Evolutionary conservation across 306 rosid species (phyloP).

Genomic region (Inga oerstediana): DNA sequence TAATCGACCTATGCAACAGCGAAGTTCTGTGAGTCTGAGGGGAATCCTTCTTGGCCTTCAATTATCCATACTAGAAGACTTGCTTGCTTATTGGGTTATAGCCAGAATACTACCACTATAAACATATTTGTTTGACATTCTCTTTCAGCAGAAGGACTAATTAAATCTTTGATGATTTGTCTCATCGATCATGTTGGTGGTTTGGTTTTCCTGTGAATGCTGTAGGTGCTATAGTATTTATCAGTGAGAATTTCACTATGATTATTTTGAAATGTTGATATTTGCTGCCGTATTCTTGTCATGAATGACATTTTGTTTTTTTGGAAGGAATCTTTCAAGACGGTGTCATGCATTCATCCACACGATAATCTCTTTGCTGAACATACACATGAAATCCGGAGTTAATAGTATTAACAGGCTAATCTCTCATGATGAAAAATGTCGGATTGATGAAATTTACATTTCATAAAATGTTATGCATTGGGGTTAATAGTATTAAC

Average conservation of each 20-base stretch:
- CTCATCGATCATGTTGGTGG: not conserved
- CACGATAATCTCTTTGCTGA: not conserved
- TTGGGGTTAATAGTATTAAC: not conserved
- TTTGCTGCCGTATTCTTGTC: slow-evolving; percentile 7
- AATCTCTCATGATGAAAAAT: not conserved
- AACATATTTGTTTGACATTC: slow-evolving; percentile 17
- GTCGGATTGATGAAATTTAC: not conserved
- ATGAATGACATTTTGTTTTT: slow-evolving; percentile 1
- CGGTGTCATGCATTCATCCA: not conserved
- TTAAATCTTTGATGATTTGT: slow-evolving; percentile 10
- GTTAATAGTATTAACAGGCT: not conserved
- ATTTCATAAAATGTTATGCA: not conserved
- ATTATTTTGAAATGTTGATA: slow-evolving; percentile 13
- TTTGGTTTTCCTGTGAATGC: slow-evolving; percentile 22
- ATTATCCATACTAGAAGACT: not conserved
- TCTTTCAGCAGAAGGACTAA: not conserved
- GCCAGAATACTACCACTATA: not conserved
- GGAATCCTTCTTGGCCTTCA: not conserved
- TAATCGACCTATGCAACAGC: slow-evolving; percentile 18
- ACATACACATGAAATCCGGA: not conserved
- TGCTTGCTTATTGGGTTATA: slow-evolving; percentile 3
- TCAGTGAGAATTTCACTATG: not conserved
- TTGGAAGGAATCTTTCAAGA: not conserved
- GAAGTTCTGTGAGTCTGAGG: slow-evolving; percentile 1
- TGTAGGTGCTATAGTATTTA: slow-evolving; percentile 5